Evolutionary conservation across 345 rosid genomes (phyloP), one percentile per base, ranked within the genome.

Genomic region (Rubroshorea leprosula): DNA sequence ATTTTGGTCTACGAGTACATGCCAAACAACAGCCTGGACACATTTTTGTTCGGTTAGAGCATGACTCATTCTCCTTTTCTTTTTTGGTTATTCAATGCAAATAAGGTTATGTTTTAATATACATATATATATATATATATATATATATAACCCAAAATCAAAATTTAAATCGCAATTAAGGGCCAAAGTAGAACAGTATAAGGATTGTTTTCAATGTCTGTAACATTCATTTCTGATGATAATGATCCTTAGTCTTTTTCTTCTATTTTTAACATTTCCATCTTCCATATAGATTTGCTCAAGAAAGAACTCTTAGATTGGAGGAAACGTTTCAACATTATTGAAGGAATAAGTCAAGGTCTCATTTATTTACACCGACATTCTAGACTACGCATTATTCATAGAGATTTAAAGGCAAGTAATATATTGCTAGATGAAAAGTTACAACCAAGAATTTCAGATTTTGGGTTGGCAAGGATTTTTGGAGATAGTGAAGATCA

Each of bases 321-420:
- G 66, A 27, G 53, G 14, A 9, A 10, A 45, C 58, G 59, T 11
- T 26, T 41, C 62, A 73, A 60, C 64, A 67, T 76, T 25, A 61
- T 72, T 18, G 48, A 31, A 21, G 80, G 75, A 18, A 74, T 76
- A 24, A 72, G 70, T 0, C 63, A 31, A 0, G 77, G 75, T 2
- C 52, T 76, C 47, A 65, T 72, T 2, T 78, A 78, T 23, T 79
- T 81, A 17, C 81, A 78, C 17, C 57, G 66, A 52, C 75, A 81
- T 24, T 62, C 66, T 43, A 6, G 52, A 17, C 51, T 62, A 3
- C 39, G 66, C 5, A 62, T 62, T 1, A 52, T 62, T 41, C 66
- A 62, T n/a, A 50, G 52, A 0, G 66, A 52, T 20, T 35, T 62
- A 13, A 62, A 62, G 43, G 51, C 66, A 6, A 52, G 66, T 43